Evolutionary conservation across 345 rosid species (phyloP).

Genomic region (Citropsis articulata): DNA sequence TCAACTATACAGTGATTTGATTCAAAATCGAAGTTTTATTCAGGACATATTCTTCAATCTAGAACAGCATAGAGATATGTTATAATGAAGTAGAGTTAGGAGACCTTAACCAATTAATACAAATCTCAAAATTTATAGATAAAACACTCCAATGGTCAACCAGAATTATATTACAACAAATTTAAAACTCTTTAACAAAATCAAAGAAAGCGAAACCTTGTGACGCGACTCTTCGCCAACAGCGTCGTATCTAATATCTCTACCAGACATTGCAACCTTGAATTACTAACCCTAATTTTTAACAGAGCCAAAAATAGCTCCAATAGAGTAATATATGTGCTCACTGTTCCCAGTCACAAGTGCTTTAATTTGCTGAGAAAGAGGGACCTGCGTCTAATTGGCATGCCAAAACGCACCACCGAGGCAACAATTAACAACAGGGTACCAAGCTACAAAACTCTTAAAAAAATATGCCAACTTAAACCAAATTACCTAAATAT

Average conservation of each 20-base stretch:
- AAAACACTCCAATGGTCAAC: not conserved
- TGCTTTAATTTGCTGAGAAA: not conserved
- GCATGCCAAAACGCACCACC: not conserved
- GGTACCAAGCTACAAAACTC: not conserved
- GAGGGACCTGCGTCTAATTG: not conserved
- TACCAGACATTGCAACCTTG: slow-evolving; percentile 8
- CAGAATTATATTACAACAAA: not conserved
- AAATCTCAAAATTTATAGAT: not conserved
- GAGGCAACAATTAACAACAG: not conserved
- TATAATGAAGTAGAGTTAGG: not conserved
- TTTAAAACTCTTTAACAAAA: too few relatives aligned
- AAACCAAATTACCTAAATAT: not conserved
- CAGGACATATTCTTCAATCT: not conserved
- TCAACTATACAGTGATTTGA: not conserved
- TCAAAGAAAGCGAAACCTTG: slow-evolving; percentile 1
- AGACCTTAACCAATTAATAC: not conserved
- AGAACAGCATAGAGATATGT: not conserved
- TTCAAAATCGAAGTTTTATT: not conserved
- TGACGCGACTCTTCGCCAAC: slow-evolving; percentile 8
- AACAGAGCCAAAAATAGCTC: too few relatives aligned
- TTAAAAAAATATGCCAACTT: not conserved
- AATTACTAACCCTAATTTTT: slow-evolving; percentile 9
- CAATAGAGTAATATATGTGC: not conserved
- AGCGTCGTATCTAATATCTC: not conserved
- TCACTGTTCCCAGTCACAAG: not conserved